Evolutionary conservation across 2,329 filamentous ascomycete genomes (phyloP), one percentile per base, ranked within the genome.

Genomic region (Truncatella angustata): DNA sequence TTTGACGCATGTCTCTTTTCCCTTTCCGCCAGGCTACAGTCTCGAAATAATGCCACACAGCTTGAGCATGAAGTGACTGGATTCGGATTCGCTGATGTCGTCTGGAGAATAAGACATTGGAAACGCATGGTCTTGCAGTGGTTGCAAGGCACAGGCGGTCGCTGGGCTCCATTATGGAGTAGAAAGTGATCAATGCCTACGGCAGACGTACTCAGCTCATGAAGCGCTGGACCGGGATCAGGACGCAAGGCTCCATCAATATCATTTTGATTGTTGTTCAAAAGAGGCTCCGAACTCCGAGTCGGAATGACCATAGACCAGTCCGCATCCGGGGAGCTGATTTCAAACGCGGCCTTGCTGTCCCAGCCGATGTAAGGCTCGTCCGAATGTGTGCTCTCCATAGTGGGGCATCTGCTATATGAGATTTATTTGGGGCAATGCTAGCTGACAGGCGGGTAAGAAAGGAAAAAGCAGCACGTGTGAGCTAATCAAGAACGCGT

Each of bases 41-140:
- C 73, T 1, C 76, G 66, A 51, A 76, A 79, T 2, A 79, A 63
- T 0, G 75, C 76, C 4, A 76, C 77, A 51, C 77, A 79, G 54
- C 73, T 78, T 3, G 76, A 77, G 56, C 77, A 79, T 0, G 75
- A 70, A 5, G 64, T 66, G 76, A 32, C 28, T 7, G 28, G 76
- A 50, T 79, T 79, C 0, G 76, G 77, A 51, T 79, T 79, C 21
- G 68, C 74, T 0, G 65, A 36, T 1, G 73, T 73, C 0, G 75
- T 78, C 28, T 75, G 70, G 9, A 79, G 62, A 20, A 78, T 74
- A 10, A 79, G 63, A 50, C 77, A 79, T 50, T 79, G 75, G 7
- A 79, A 62, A 2, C 74, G 71, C 36, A 72, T 66, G 3, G 65
- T 67, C 42, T 66, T 67, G 56, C 77, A 80, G 55, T 78, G 67